Percentiles rank a stretch among this genome's conserved stretches.
Evolutionary conservation across 495 filamentous ascomycete genomes (phyloP).

Genomic region (Aspergillus campestris): DNA sequence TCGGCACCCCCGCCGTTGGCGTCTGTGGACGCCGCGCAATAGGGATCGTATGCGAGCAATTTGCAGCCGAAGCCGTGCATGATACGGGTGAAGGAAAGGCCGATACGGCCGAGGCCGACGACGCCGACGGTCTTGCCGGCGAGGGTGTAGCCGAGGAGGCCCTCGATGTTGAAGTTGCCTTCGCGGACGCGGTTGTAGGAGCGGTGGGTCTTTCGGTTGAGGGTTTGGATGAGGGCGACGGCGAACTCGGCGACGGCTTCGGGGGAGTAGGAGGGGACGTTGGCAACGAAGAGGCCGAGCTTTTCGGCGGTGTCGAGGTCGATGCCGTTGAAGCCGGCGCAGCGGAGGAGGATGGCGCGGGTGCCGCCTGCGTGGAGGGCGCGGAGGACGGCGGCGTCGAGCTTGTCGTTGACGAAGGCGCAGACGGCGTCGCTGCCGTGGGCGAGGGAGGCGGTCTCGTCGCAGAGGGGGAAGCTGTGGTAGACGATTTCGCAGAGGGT

Average conservation of each 20-base stretch:
- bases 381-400: slow-evolving; percentile 42
- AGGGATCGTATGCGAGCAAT: slow-evolving; percentile 52
- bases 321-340: slow-evolving; percentile 65
- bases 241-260: slow-evolving; percentile 69
- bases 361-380: slow-evolving; percentile 40
- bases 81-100: slow-evolving; percentile 34
- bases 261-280: slow-evolving; percentile 61
- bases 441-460: slow-evolving; percentile 49
- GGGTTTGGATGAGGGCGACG: slow-evolving; percentile 56
- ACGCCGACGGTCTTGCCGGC: slow-evolving; percentile 48
- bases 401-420: slow-evolving; percentile 63
- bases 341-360: slow-evolving; percentile 54
- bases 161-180: slow-evolving; percentile 60
- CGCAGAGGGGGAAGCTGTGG: slow-evolving; percentile 48
- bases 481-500: slow-evolving; percentile 35
- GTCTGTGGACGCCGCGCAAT: slow-evolving; percentile 34
- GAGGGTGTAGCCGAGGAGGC: slow-evolving; percentile 53
- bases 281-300: slow-evolving; percentile 55
- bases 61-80: slow-evolving; percentile 54
- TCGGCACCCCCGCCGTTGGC: slow-evolving; percentile 31
- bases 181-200: slow-evolving; percentile 66
- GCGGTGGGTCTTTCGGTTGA: slow-evolving; percentile 64
- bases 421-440: slow-evolving; percentile 49
- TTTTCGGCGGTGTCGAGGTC: slow-evolving; percentile 47
- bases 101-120: slow-evolving; percentile 29